Base-by-base conservation (phyloP, 345 rosid species). In the Eutrema heterophyllum region DNA sequence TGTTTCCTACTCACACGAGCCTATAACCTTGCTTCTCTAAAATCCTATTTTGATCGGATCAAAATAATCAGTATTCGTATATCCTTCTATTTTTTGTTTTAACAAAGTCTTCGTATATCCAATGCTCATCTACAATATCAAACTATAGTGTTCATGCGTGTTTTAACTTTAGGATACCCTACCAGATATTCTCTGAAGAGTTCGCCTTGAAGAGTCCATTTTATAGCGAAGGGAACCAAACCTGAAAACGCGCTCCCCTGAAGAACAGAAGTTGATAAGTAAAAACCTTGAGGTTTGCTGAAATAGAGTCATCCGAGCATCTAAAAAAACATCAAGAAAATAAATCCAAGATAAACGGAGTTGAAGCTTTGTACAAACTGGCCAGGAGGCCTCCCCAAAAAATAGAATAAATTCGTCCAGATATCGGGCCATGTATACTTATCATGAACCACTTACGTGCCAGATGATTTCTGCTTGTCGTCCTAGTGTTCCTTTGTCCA, bases 181-280 rank as follows among this genome's bases (percentile, higher is more conserved):
- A 88, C 92, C 93, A 79, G 93, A 83, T 71, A 87, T 83, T 82
- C 97, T 90, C 75, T 88, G 96, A 74, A 95, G 96, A 21, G 99
- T 88, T 75, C 87, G 84, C 83, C 89, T 84, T 48, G 97, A 89
- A 79, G 97, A 64, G 82, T 89, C 99, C 97, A 92, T 92, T 82
- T 81, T 91, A 84, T 94, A 89, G 76, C 87, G 87, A 51, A 86
- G 79, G 39, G 87, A 83, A 78, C 97, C 97, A 82, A 94, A 57
- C 62, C 96, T 89, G 83, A 89, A 95, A 76, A 92, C 79, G 10
- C 93, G 87, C 68, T 83, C 89, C 48, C 97, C 97, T 92, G 83
- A 69, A 70, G 56, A 60, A 62, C 58, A 66, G 45, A 71, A 51
- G 62, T 70, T 26, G 43, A 58, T 41, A 40, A 51, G 27, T 40